Conservation (phyloP, 306 rosid genomes). For the Leucaena leucocephala region DNA sequence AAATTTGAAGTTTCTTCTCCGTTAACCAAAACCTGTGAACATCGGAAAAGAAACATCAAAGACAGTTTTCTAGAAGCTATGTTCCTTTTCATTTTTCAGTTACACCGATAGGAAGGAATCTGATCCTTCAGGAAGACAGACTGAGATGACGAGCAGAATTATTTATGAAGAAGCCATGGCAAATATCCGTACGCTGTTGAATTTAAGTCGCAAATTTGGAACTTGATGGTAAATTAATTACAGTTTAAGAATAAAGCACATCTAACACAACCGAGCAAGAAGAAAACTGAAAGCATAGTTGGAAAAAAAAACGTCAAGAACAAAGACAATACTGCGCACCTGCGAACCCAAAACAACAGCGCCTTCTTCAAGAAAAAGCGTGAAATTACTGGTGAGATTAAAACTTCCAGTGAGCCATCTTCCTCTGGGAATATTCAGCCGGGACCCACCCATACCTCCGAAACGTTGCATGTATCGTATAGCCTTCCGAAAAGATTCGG, state of each 20-base stretch:
- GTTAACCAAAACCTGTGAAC: background rate
- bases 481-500: constrained; percentile 70
- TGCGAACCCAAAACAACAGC: constrained; percentile 79
- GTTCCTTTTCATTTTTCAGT: background rate
- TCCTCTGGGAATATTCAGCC: constrained; percentile 72
- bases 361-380: constrained; percentile 74
- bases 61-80: background rate
- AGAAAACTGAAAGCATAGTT: background rate
- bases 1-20: no score
- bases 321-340: constrained; percentile 39
- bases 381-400: constrained; percentile 92
- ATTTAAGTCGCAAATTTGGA: background rate
- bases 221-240: background rate
- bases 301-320: background rate
- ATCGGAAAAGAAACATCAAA: background rate
- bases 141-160: constrained; percentile 21
- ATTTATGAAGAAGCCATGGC: background rate
- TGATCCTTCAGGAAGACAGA: background rate
- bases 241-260: background rate
- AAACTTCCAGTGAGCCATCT: constrained; percentile 85
- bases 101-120: background rate
- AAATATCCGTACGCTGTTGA: background rate
- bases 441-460: constrained; percentile 66
- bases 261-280: background rate
- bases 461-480: constrained; percentile 61